phyloP scores from a whole-genome alignment of 1,284 basidiomycete species.

The Cutaneotrichosporon daszewskae region DNA sequence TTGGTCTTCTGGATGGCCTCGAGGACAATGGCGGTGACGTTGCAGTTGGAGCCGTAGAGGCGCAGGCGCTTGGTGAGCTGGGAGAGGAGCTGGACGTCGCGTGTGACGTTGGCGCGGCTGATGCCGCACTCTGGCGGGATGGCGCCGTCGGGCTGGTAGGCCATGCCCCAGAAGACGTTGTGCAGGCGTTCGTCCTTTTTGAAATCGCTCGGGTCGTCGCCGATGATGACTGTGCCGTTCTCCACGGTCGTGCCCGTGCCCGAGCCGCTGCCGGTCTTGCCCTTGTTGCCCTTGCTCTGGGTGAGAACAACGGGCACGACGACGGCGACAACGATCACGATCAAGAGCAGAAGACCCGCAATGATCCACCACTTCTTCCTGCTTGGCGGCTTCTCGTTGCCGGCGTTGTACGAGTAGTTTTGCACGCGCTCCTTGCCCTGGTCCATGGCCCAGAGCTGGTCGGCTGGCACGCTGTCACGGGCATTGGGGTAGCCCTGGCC shows the following conservation, averaged over 20 bases:
- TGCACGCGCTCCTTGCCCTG: conserved; percentile 5
- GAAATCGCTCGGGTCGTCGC: conserved; percentile 62
- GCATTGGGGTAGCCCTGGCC: background rate
- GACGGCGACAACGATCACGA: conserved; percentile 24
- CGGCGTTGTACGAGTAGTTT: conserved; percentile 4
- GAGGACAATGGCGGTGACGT: conserved; percentile 54
- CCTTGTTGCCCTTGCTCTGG: conserved; percentile 19
- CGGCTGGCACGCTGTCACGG: conserved; percentile 8
- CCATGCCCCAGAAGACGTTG: conserved; percentile 64
- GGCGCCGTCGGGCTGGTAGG: conserved; percentile 59
- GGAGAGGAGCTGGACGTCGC: conserved; percentile 48
- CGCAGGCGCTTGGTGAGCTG: conserved; percentile 44
- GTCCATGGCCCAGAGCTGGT: conserved; percentile 18
- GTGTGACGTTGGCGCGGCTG: conserved; percentile 31
- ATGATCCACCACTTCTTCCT: conserved; percentile 27
- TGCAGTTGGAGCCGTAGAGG: conserved; percentile 51
- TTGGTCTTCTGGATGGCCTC: conserved; percentile 82
- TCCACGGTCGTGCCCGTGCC: conserved; percentile 5
- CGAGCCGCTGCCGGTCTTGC: conserved; percentile 5
- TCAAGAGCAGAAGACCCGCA: conserved; percentile 21
- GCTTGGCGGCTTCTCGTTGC: conserved; percentile 4
- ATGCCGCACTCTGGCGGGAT: conserved; percentile 2
- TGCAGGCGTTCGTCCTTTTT: conserved; percentile 58
- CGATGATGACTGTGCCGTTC: conserved; percentile 9
- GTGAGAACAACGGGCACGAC: conserved; percentile 27